Conservation (phyloP, 495 filamentous ascomycete genomes). For the Penicillium egyptiacum region DNA sequence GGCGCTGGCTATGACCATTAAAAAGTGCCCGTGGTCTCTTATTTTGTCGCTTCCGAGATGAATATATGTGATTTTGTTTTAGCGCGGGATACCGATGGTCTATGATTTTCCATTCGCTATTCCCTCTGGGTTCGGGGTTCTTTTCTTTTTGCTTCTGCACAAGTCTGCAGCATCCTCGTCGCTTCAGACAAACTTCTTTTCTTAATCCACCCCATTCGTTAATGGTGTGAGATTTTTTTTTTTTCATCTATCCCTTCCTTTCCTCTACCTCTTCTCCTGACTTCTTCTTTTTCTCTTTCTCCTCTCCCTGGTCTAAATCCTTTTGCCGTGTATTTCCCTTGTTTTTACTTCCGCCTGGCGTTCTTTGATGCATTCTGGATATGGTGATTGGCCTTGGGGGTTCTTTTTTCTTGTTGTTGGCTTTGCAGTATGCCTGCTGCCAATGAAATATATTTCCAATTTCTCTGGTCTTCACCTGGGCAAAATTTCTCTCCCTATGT, state of each 20-base stretch:
- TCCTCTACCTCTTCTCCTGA: conserved; percentile 13
- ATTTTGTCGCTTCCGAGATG: conserved; percentile 36
- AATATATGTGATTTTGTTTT: conserved; percentile 44
- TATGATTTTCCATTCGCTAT: conserved; percentile 29
- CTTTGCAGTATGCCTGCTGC: conserved; percentile 12
- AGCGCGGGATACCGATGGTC: conserved; percentile 38
- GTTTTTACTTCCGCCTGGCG: conserved; percentile 34
- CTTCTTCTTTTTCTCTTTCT: conserved; percentile 6
- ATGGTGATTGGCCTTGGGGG: conserved; percentile 34
- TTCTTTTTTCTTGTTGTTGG: conserved; percentile 19
- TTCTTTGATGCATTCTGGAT: conserved; percentile 42
- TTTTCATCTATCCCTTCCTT: conserved; percentile 10
- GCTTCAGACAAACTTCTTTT: conserved; percentile 12
- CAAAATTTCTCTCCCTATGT: conserved; percentile 4
- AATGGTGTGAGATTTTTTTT: conserved; percentile 10
- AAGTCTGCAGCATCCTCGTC: conserved; percentile 14
- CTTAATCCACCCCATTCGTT: conserved; percentile 12
- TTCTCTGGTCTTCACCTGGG: conserved; percentile 7
- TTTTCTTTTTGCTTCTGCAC: conserved; percentile 15
- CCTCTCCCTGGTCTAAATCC: conserved; percentile 7
- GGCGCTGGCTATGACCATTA: conserved; percentile 66
- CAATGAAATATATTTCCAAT: conserved; percentile 21
- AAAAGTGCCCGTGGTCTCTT: conserved; percentile 27
- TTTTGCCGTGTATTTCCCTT: conserved; percentile 23
- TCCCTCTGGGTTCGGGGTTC: conserved; percentile 19